Base-by-base conservation (phyloP, 345 rosid species). In the Pugionium cornutum region DNA sequence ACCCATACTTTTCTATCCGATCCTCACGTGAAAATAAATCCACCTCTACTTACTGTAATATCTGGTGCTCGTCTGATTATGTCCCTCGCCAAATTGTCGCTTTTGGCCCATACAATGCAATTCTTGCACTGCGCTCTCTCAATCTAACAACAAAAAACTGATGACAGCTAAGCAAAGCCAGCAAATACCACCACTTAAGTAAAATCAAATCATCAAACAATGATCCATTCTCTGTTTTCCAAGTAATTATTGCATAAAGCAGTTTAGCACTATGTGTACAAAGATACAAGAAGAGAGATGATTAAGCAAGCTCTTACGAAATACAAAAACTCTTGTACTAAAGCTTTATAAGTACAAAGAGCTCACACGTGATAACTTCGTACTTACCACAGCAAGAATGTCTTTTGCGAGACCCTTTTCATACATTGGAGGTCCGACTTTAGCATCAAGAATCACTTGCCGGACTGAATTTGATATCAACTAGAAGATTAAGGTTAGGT, bases 31-130 rank as follows among this genome's bases (percentile, higher is more conserved):
- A 48, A 58, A 45, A 2, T 18, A 2, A 26, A 47, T 36, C 60
- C 32, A 61, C 36, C 32, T 36, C 67, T 56, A 55, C 78, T 79
- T 78, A 94, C 97, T 67, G 41, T 62, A 46, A 74, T 50, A 79
- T 86, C 75, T 3, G 87, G 68, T 44, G 89, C 83, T 69, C 58
- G 78, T 57, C 53, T 87, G 67, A 94, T 83, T 30, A 94, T 52
- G 52, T 85, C 99, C 73, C 88, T 88, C 1, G 81, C 86, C 48
- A 94, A 78, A 72, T 36, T 81, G 70, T 94, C 99, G 4, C 92
- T 88, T 83, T 94, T 94, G 8, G 95, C 92, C 99, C 97, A 90
- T 64, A 90, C 67, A 29, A 94, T 52, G 75, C 99, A 94, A 41
- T 83, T 90, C 70, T 71, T 77, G 74, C 99, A 90, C 59, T 45